Conservation (phyloP, 179 eudicot species). For the Silene vulgaris region DNA sequence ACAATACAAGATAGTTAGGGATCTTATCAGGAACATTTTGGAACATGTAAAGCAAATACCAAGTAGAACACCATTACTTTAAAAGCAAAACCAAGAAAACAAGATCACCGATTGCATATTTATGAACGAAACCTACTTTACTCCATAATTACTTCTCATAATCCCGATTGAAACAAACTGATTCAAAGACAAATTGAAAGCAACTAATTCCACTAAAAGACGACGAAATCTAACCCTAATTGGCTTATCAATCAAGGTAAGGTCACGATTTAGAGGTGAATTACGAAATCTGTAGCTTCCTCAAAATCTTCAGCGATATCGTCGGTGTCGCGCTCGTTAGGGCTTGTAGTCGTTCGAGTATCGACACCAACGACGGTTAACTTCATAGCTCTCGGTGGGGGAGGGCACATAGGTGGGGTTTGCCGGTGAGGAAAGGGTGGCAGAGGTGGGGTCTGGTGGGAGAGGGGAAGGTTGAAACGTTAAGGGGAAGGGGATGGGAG, state of each 20-base stretch:
- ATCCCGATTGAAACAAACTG: background rate
- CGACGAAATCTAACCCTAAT: background rate
- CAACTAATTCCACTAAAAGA: background rate
- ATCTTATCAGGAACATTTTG: no score
- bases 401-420: no score
- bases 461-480: no score
- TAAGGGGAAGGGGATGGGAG: no score
- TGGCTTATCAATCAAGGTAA: constrained; percentile 39
- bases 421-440: no score
- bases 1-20: no score
- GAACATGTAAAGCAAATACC: no score
- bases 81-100: background rate
- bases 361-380: constrained; percentile 18
- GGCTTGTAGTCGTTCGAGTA: constrained; percentile 25
- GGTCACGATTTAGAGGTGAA: constrained; percentile 24
- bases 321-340: constrained; percentile 38
- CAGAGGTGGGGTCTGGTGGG: no score
- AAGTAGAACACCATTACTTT: background rate
- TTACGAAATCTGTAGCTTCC: constrained; percentile 30
- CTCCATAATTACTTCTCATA: background rate
- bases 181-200: background rate
- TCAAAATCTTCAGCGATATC: constrained; percentile 63
- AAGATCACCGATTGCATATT: background rate
- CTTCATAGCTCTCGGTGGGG: constrained; percentile 34
- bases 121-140: background rate